A percentile compares a stretch with the other conserved stretches of the same genome.
These are phyloP conservation scores for Colletotrichum aenigma DNA, from an alignment of 2,329 filamentous ascomycete genomes.

Conservation along the genomic window DNA sequence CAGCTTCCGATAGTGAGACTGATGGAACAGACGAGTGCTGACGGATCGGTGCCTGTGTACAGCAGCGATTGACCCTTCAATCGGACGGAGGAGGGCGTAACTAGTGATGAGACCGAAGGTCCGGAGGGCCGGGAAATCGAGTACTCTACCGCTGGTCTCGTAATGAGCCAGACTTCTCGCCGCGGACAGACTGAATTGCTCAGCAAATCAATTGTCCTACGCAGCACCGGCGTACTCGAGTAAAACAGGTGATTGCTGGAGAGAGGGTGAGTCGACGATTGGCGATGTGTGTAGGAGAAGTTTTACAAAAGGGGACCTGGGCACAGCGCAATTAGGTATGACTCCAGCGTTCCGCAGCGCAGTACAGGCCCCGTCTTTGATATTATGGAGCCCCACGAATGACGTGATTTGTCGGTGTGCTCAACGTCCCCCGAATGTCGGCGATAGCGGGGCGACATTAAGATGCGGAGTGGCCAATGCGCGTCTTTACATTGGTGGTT, in stretches of 20 bases:
- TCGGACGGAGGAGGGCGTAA: not conserved
- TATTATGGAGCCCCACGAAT: conserved; percentile 9
- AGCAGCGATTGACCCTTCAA: not conserved
- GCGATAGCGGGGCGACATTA: conserved; percentile 2
- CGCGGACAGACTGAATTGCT: conserved; percentile 22
- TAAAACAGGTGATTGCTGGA: conserved; percentile 4
- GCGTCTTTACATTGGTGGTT: not conserved
- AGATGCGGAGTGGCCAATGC: not conserved
- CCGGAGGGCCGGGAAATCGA: not conserved
- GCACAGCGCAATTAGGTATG: conserved; percentile 9
- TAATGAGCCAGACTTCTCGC: conserved; percentile 24
- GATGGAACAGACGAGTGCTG: not conserved
- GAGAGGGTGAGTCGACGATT: not conserved
- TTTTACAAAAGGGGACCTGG: conserved; percentile 5
- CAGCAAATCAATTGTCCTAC: conserved; percentile 20
- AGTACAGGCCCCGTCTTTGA: not conserved
- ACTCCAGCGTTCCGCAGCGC: not conserved
- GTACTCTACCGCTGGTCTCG: conserved; percentile 24
- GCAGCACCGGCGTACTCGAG: conserved; percentile 25
- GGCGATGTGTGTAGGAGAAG: not conserved
- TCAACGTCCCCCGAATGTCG: conserved; percentile 5
- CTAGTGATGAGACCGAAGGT: not conserved
- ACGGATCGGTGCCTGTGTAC: not conserved
- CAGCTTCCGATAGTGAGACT: not conserved
- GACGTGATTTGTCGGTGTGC: conserved; percentile 21